Conservation (phyloP, 225 moss, liverwort and hornwort species). For the Sphagnum tenellum region DNA sequence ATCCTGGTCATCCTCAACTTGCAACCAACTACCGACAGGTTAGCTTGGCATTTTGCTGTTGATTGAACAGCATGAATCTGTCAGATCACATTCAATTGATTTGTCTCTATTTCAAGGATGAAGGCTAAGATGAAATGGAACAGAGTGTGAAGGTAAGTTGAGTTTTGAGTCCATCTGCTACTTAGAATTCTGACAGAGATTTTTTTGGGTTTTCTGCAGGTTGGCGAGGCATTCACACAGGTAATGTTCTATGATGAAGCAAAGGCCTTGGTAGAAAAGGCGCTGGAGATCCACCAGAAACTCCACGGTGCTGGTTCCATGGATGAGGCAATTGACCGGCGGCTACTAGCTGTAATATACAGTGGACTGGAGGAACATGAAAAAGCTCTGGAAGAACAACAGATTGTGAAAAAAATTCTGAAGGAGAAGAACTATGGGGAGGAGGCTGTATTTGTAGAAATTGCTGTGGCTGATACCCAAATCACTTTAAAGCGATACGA, state of each 20-base stretch:
- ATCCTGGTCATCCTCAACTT: slow-evolving; percentile 56
- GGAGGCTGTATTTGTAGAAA: slow-evolving; percentile 81
- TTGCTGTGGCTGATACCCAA: slow-evolving; percentile 82
- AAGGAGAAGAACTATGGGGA: slow-evolving; percentile 38
- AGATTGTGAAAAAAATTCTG: slow-evolving; percentile 55
- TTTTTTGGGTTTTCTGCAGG: slow-evolving; percentile 15
- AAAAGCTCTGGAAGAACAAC: slow-evolving; percentile 69
- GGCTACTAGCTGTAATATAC: slow-evolving; percentile 71
- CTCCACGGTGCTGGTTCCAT: slow-evolving; percentile 45
- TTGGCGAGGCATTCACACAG: slow-evolving; percentile 75
- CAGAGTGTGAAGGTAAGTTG: too few relatives aligned
- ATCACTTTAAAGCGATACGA: slow-evolving; percentile 80
- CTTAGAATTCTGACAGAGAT: background rate
- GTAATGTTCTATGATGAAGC: slow-evolving; percentile 87
- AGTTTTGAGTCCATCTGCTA: too few relatives aligned
- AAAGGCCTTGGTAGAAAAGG: slow-evolving; percentile 42
- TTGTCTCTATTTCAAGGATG: too few relatives aligned
- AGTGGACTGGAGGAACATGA: slow-evolving; percentile 84
- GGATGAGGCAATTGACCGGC: slow-evolving; percentile 86
- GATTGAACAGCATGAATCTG: too few relatives aligned
- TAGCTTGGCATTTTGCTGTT: background rate
- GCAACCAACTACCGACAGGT: slow-evolving; percentile 75
- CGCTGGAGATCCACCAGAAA: slow-evolving; percentile 63
- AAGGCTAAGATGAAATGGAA: too few relatives aligned
- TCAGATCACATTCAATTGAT: too few relatives aligned